Evolutionary conservation across 345 rosid genomes (phyloP).

Genomic region (Populus alba): DNA sequence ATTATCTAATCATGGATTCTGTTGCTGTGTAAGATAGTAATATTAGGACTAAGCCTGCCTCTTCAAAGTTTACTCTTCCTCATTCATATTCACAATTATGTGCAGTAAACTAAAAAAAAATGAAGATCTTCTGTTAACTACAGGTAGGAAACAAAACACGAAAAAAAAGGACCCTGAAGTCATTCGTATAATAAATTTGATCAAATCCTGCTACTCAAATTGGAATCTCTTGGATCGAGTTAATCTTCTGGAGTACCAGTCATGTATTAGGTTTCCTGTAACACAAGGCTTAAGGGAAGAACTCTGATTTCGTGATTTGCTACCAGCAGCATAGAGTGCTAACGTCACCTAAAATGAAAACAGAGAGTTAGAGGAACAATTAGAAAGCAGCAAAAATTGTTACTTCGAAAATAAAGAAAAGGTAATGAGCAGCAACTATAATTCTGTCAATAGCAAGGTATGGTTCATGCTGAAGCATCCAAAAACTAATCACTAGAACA

Average conservation of each 20-base stretch:
- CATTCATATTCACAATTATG: not conserved
- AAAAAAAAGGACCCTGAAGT: not conserved
- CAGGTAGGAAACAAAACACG: no score
- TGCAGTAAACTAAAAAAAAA: not conserved
- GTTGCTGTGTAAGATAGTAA: not conserved
- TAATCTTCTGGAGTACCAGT: constrained; percentile 49
- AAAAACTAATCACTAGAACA: not conserved
- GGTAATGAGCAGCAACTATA: not conserved
- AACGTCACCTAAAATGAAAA: constrained; percentile 49
- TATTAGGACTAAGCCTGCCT: not conserved
- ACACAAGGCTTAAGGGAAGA: constrained; percentile 80
- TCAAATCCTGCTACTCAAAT: not conserved
- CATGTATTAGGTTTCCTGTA: constrained; percentile 63
- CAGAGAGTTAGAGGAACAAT: constrained; percentile 6
- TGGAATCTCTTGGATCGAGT: not conserved
- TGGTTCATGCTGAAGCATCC: not conserved
- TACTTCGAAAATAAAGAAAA: constrained; percentile 2
- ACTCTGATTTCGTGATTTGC: constrained; percentile 48
- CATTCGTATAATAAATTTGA: not conserved
- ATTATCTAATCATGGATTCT: not conserved
- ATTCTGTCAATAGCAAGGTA: not conserved
- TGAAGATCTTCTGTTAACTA: not conserved
- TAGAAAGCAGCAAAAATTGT: not conserved
- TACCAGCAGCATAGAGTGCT: constrained; percentile 57
- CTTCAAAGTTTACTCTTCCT: not conserved